Percentiles rank a stretch among this genome's conserved stretches.
phyloP scores from a whole-genome alignment of 2,329 filamentous ascomycete species.

The Cladophialophora yegresii region DNA sequence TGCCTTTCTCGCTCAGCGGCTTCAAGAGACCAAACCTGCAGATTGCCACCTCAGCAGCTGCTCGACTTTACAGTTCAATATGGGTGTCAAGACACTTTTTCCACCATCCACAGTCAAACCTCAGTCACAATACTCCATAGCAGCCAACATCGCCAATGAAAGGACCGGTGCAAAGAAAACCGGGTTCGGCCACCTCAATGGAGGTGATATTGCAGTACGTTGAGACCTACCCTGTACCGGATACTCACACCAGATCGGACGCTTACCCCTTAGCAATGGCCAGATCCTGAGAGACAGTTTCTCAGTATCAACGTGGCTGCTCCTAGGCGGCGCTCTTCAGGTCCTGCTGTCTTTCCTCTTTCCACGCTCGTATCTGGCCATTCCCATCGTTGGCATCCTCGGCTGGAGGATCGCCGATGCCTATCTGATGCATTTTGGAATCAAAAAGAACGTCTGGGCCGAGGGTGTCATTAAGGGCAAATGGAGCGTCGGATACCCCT shows the following conservation, averaged over 20 bases:
- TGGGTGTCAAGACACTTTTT: constrained; percentile 20
- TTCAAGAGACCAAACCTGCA: neutral
- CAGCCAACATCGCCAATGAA: constrained; percentile 3
- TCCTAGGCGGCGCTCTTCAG: constrained; percentile 26
- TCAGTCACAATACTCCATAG: constrained; percentile 14
- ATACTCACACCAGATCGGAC: neutral
- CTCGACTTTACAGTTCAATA: neutral
- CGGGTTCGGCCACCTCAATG: constrained; percentile 6
- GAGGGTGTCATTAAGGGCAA: constrained; percentile 39
- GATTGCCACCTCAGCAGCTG: neutral
- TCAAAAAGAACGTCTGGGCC: constrained; percentile 44
- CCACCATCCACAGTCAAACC: constrained; percentile 17
- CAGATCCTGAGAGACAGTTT: constrained; percentile 30
- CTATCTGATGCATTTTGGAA: constrained; percentile 40
- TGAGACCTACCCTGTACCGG: neutral
- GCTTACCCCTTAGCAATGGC: neutral
- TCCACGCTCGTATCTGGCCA: constrained; percentile 41
- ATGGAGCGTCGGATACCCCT: constrained; percentile 42
- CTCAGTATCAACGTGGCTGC: constrained; percentile 29
- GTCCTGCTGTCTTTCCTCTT: constrained; percentile 35
- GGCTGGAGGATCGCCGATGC: constrained; percentile 41
- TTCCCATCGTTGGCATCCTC: constrained; percentile 38
- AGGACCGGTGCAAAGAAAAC: constrained; percentile 11
- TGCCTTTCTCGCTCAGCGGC: neutral
- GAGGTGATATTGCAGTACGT: constrained; percentile 13